Evolutionary conservation across 2,329 filamentous ascomycete genomes (phyloP), one percentile per base, ranked within the genome.

Genomic region (Camillea tinctor): DNA sequence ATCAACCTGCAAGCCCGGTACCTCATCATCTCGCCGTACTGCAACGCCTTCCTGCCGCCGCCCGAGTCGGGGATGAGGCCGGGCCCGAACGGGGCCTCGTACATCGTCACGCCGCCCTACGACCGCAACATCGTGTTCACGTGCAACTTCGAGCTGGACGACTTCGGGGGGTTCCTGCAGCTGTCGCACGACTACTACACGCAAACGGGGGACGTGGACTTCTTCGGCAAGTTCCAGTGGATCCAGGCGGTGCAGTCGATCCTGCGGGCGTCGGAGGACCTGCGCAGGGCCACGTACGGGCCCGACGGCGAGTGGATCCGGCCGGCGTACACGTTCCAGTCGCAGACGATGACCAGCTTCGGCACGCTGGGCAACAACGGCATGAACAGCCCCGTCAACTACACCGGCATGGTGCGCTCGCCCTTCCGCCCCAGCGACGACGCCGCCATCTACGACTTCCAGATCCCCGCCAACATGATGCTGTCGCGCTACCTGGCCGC

Each of bases 121-220:
- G 87, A 92, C 68, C 81, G 83, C 1, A 80, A 80, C 1, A 81
- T 88, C 44, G 93, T 96, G 0, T 97, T 95, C 71, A 94, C 97
- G 75, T 97, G 94, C 83, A 97, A 97, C 75, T 97, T 95, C 75
- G 94, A 97, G 77, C 86, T 97, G 52, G 93, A 97, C 77, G 94
- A 91, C 11, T 83, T 97, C 1, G 92, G 93, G 0, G 88, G 92
- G 26, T 97, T 97, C 74, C 81, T 98, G 7, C 86, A 91, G 50
- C 81, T 98, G 4, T 88, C 87, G 1, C 90, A 91, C 64, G 86
- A 95, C 70, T 97, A 96, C 78, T 85, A 91, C 76, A 81, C 85
- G 21, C 82, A 85, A 61, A 96, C 92, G 0, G 81, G 82, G 0
- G 93, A 93, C 44, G 84, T 80, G 0, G 84, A 82, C 57, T 92